phyloP scores from a whole-genome alignment of 345 rosid genomes.

The Conringia planisiliqua region DNA sequence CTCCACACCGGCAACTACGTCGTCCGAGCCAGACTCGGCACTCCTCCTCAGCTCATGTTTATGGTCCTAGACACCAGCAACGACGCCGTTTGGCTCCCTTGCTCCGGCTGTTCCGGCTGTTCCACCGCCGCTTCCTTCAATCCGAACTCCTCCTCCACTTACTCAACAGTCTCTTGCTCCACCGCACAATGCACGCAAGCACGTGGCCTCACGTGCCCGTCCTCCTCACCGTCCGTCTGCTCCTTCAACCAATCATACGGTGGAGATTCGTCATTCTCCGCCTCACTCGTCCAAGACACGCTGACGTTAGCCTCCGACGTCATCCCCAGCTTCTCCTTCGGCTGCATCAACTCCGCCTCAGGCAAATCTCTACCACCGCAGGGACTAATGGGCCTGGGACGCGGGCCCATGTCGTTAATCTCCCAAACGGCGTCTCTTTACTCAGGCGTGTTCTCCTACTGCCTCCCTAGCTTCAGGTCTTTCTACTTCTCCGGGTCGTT shows the following conservation, averaged over 20 bases:
- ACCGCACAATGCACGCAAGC: conserved; percentile 61
- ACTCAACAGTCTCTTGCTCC: conserved; percentile 59
- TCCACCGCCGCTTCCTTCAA: conserved; percentile 44
- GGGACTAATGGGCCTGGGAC: conserved; percentile 81
- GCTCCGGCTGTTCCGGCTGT: conserved; percentile 70
- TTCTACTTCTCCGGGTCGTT: conserved; percentile 84
- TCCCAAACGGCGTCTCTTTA: conserved; percentile 63
- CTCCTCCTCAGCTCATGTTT: conserved; percentile 71
- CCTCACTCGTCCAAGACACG: conserved; percentile 60
- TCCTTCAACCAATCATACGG: conserved; percentile 84
- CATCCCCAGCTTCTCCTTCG: conserved; percentile 54
- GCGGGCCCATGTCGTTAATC: conserved; percentile 68
- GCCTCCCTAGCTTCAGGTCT: conserved; percentile 80
- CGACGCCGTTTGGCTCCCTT: conserved; percentile 75
- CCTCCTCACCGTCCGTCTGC: conserved; percentile 42
- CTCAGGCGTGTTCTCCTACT: conserved; percentile 73
- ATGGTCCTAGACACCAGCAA: conserved; percentile 86
- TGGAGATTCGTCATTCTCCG: conserved; percentile 71
- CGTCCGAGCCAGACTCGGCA: conserved; percentile 67
- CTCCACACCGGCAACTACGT: conserved; percentile 52
- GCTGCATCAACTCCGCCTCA: conserved; percentile 52
- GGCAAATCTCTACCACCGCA: conserved; percentile 77
- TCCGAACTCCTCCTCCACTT: conserved; percentile 54
- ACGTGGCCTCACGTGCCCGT: conserved; percentile 67
- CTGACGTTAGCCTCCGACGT: conserved; percentile 45